phyloP scores from a whole-genome alignment of 2,329 filamentous ascomycete species.

The Zymoseptoria tritici region DNA sequence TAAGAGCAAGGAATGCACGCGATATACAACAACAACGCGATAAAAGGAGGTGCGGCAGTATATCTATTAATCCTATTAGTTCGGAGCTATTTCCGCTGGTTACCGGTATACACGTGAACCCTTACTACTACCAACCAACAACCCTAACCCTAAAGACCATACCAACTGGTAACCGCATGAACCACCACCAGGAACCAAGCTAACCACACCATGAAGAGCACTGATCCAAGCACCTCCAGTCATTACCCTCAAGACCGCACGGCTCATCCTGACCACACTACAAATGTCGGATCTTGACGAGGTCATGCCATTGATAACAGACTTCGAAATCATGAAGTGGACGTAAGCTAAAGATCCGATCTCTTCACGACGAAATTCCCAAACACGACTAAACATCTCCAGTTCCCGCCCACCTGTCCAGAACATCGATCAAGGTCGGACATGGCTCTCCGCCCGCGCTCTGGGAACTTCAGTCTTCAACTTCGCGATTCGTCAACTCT shows the following conservation, averaged over 20 bases:
- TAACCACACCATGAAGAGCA: no score
- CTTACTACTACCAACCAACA: no score
- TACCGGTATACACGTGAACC: no score
- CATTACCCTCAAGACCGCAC: slow-evolving; percentile 11
- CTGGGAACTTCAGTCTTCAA: slow-evolving; percentile 43
- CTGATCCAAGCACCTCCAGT: slow-evolving; percentile 3
- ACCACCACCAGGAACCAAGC: no score
- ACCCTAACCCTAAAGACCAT: no score
- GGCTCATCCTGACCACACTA: slow-evolving; percentile 15
- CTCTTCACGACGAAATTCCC: slow-evolving; percentile 44
- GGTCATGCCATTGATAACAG: slow-evolving; percentile 44
- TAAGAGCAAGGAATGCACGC: no score
- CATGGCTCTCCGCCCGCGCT: slow-evolving; percentile 35
- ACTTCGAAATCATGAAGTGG: slow-evolving; percentile 57
- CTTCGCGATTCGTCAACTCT: slow-evolving; percentile 43
- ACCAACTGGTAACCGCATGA: no score
- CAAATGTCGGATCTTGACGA: slow-evolving; percentile 15
- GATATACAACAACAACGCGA: no score
- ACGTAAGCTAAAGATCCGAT: slow-evolving; percentile 36
- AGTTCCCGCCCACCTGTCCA: slow-evolving; percentile 11
- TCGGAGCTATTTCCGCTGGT: no score
- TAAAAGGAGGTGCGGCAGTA: no score
- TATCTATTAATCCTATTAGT: no score
- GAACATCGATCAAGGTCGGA: slow-evolving; percentile 17
- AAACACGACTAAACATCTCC: not conserved